Evolutionary conservation across 1,284 basidiomycete species (phyloP).

Genomic region (Pisolithus thermaeus): DNA sequence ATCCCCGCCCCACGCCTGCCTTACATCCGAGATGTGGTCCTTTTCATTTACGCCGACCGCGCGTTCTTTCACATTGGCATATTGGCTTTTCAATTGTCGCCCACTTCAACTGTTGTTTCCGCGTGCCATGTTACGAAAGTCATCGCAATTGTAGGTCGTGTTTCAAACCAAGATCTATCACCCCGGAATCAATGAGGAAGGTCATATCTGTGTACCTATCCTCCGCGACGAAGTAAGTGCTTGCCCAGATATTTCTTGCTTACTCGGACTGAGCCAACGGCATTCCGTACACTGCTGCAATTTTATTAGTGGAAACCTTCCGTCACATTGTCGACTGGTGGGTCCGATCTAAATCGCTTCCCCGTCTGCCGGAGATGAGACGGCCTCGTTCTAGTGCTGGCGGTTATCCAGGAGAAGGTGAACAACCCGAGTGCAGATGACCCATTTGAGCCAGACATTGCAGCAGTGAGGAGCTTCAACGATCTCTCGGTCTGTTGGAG

Average conservation of each 20-base stretch:
- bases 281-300: background rate
- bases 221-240: constrained; percentile 72
- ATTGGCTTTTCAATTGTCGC: background rate
- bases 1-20: constrained; percentile 3
- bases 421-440: constrained; percentile 88
- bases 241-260: background rate
- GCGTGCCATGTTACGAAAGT: constrained; percentile 19
- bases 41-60: constrained; percentile 2
- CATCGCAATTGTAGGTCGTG: constrained; percentile 53
- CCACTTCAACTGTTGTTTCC: background rate
- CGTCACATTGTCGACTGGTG: constrained; percentile 70
- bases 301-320: constrained; percentile 81
- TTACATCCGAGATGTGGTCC: constrained; percentile 24
- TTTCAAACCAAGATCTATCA: constrained; percentile 90
- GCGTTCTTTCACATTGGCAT: constrained; percentile 6
- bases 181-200: constrained; percentile 90
- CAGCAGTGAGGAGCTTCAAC: constrained; percentile 46
- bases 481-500: background rate
- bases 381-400: constrained; percentile 50
- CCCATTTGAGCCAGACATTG: constrained; percentile 82
- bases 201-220: constrained; percentile 75
- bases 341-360: constrained; percentile 16
- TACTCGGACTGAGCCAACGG: background rate
- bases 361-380: constrained; percentile 5
- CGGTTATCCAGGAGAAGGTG: constrained; percentile 78